Evolutionary conservation across 2,329 filamentous ascomycete genomes (phyloP).

Genomic region (Alternaria conjuncta): DNA sequence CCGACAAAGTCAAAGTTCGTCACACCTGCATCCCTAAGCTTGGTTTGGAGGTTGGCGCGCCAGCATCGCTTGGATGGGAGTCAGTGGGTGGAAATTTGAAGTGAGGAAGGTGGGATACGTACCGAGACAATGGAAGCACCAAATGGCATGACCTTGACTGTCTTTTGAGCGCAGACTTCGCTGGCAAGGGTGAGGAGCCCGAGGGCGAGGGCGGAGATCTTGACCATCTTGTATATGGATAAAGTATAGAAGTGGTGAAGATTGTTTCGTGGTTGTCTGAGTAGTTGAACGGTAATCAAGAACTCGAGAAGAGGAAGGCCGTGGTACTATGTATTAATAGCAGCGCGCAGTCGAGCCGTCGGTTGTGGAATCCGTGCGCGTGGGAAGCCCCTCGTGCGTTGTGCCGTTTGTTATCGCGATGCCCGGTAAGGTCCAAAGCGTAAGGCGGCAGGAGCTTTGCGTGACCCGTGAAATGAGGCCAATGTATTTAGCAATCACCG

Average conservation of each 20-base stretch:
- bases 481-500: background rate
- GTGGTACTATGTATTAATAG: background rate
- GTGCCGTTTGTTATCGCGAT: background rate
- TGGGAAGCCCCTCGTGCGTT: background rate
- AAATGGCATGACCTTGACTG: conserved; percentile 46
- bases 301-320: background rate
- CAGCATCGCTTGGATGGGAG: conserved; percentile 39
- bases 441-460: background rate
- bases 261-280: background rate
- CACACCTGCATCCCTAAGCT: conserved; percentile 29
- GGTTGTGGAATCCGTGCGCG: background rate
- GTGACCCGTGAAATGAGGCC: background rate
- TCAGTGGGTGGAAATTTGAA: conserved; percentile 8
- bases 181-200: conserved; percentile 29
- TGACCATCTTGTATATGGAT: conserved; percentile 26
- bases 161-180: conserved; percentile 26
- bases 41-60: conserved; percentile 43
- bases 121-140: conserved; percentile 46
- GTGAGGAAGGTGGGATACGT: conserved; percentile 7
- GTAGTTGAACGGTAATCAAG: background rate
- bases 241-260: background rate
- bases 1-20: conserved; percentile 47
- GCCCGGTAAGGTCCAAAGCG: background rate
- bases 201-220: conserved; percentile 23
- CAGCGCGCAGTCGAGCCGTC: background rate